Evolutionary conservation across 2,329 filamentous ascomycete genomes (phyloP).

Genomic region (Fonsecaea monophora): DNA sequence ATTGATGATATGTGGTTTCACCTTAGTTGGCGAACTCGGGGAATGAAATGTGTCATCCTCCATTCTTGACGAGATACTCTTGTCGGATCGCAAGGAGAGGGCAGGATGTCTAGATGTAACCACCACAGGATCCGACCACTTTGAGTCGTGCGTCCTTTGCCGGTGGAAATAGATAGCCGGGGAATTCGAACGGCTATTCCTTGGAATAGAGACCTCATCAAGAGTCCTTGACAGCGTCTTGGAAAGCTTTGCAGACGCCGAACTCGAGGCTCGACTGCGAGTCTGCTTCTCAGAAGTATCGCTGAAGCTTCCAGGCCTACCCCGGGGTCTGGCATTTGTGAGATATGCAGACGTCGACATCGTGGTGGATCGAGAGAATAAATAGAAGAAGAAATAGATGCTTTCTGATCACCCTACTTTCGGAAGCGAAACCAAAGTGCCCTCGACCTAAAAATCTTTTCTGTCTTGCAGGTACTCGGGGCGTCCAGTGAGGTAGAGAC

Average conservation of each 20-base stretch:
- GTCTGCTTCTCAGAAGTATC: slow-evolving; percentile 31
- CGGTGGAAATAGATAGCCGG: slow-evolving; percentile 31
- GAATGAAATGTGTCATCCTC: slow-evolving; percentile 10
- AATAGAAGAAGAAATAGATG: not conserved
- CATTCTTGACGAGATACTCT: slow-evolving; percentile 1
- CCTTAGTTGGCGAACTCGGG: slow-evolving; percentile 16
- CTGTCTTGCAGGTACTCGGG: slow-evolving; percentile 2
- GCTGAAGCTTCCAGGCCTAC: slow-evolving; percentile 28
- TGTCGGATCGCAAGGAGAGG: slow-evolving; percentile 17
- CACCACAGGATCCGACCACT: slow-evolving; percentile 12
- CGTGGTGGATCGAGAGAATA: slow-evolving; percentile 5
- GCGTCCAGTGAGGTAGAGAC: slow-evolving; percentile 7
- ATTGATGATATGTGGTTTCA: slow-evolving; percentile 21
- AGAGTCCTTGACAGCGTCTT: slow-evolving; percentile 36
- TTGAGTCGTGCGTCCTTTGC: slow-evolving; percentile 25
- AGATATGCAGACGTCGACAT: slow-evolving; percentile 36
- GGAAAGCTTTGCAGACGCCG: slow-evolving; percentile 32
- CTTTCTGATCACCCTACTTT: not conserved
- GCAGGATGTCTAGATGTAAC: slow-evolving; percentile 22
- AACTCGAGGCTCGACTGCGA: slow-evolving; percentile 34
- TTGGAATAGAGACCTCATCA: slow-evolving; percentile 33
- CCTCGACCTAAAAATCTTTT: not conserved
- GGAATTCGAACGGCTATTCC: slow-evolving; percentile 32
- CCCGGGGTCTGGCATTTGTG: slow-evolving; percentile 34
- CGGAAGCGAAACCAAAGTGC: not conserved